phyloP scores from a whole-genome alignment of 768 basidiomycete genomes.

The Holtermannia corniformis region DNA sequence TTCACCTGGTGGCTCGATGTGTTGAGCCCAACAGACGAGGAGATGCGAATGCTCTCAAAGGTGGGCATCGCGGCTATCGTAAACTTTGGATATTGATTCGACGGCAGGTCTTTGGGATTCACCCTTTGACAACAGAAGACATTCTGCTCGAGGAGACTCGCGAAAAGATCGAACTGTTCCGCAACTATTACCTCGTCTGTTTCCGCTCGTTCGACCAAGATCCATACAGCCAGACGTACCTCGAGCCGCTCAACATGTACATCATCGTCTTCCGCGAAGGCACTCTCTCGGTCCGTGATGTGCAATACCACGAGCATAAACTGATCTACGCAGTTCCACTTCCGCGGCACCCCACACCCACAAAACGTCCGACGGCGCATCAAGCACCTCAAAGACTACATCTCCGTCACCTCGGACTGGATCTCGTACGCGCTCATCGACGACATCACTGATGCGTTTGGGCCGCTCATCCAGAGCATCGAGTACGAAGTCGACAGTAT shows the following conservation, averaged over 20 bases:
- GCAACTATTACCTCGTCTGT: conserved; percentile 97
- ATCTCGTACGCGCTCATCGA: conserved; percentile 99
- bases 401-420: conserved; percentile 98
- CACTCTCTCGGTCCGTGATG: conserved; percentile 66
- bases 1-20: conserved; percentile 98
- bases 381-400: conserved; percentile 98
- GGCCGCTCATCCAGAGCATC: conserved; percentile 94
- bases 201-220: conserved; percentile 99
- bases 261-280: conserved; percentile 98
- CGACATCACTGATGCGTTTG: conserved; percentile 98
- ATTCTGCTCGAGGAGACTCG: conserved; percentile 99
- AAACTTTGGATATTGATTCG: neutral
- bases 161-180: conserved; percentile 98
- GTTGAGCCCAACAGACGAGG: conserved; percentile 85
- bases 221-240: conserved; percentile 88
- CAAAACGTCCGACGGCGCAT: conserved; percentile 96
- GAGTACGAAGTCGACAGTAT: conserved; percentile 99
- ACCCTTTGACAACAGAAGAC: conserved; percentile 97
- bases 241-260: conserved; percentile 99
- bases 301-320: neutral
- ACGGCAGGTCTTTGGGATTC: conserved; percentile 81
- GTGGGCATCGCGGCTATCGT: conserved; percentile 43
- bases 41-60: conserved; percentile 95
- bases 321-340: conserved; percentile 66
- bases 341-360: conserved; percentile 91